phyloP scores from a whole-genome alignment of 495 filamentous ascomycete genomes.

The Cudoniella acicularis region DNA sequence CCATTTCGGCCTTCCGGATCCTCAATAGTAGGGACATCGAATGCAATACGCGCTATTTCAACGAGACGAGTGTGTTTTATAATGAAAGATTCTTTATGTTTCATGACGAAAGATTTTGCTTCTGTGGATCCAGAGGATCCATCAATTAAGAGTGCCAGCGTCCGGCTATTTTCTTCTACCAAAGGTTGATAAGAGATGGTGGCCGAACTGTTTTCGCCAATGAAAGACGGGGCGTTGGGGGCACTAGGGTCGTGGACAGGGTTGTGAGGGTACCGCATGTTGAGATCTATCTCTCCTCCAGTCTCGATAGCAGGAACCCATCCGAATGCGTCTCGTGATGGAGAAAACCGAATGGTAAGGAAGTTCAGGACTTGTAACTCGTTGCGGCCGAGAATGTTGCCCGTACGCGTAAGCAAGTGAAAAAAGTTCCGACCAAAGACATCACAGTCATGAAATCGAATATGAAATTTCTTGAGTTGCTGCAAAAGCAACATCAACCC shows the following conservation, averaged over 20 bases:
- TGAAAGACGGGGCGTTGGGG: too few species aligned
- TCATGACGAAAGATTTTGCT: too few species aligned
- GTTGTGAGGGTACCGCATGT: background rate
- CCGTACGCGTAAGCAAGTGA: constrained; percentile 21
- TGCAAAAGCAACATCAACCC: constrained; percentile 1
- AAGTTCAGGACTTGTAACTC: background rate
- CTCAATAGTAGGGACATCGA: constrained; percentile 29
- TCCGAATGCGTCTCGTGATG: background rate
- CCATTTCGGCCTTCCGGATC: constrained; percentile 44
- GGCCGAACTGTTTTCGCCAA: too few species aligned
- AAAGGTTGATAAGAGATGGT: too few species aligned
- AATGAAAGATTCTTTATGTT: too few species aligned
- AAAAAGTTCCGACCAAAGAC: constrained; percentile 45
- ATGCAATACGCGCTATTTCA: constrained; percentile 31
- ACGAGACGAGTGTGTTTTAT: constrained; percentile 32
- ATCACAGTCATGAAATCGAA: constrained; percentile 36
- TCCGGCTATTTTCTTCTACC: too few species aligned
- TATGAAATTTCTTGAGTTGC: constrained; percentile 11
- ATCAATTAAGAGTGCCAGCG: background rate
- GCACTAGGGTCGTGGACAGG: background rate
- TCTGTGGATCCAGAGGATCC: background rate
- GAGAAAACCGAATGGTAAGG: background rate
- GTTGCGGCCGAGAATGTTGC: background rate
- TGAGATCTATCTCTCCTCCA: background rate
- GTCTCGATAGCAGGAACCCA: background rate